Evolutionary conservation across 2,329 filamentous ascomycete genomes (phyloP).

Genomic region (Hypocreales sp.): DNA sequence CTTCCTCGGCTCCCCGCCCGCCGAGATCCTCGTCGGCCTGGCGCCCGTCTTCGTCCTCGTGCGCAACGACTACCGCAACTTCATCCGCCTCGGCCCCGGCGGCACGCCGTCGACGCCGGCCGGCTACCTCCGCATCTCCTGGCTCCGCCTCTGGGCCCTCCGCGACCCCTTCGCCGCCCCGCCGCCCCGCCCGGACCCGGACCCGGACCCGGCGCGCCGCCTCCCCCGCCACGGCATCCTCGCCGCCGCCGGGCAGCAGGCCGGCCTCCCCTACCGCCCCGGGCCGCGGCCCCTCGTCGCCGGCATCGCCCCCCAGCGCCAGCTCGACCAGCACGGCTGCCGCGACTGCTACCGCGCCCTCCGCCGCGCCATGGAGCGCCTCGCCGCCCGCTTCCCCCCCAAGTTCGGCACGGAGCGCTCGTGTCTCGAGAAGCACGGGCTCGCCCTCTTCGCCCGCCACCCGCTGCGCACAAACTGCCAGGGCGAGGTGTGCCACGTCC

Average conservation of each 20-base stretch:
- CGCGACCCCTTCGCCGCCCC: slow-evolving; percentile 53
- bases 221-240: slow-evolving; percentile 46
- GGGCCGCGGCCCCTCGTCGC: slow-evolving; percentile 51
- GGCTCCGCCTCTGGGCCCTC: slow-evolving; percentile 56
- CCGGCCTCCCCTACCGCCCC: slow-evolving; percentile 40
- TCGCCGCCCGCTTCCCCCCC: slow-evolving; percentile 29
- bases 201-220: too few relatives aligned
- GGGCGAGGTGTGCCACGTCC: slow-evolving; percentile 73
- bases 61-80: slow-evolving; percentile 60
- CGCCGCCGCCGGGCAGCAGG: background rate
- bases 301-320: slow-evolving; percentile 71
- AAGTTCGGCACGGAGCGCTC: slow-evolving; percentile 48
- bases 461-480: slow-evolving; percentile 56
- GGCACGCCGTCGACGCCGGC: slow-evolving; percentile 60
- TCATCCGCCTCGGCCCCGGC: slow-evolving; percentile 63
- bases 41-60: slow-evolving; percentile 34
- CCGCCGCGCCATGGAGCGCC: slow-evolving; percentile 31
- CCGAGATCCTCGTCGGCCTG: slow-evolving; percentile 33
- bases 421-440: slow-evolving; percentile 70
- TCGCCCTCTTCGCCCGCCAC: slow-evolving; percentile 54
- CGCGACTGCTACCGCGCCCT: slow-evolving; percentile 38
- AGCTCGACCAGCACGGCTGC: slow-evolving; percentile 51
- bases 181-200: slow-evolving; percentile 30
- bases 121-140: slow-evolving; percentile 61
- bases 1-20: slow-evolving; percentile 28